A percentile compares a stretch with the other conserved stretches of the same genome.
phyloP scores from a whole-genome alignment of 2,329 filamentous ascomycete species.

The Colletotrichum sp. region DNA sequence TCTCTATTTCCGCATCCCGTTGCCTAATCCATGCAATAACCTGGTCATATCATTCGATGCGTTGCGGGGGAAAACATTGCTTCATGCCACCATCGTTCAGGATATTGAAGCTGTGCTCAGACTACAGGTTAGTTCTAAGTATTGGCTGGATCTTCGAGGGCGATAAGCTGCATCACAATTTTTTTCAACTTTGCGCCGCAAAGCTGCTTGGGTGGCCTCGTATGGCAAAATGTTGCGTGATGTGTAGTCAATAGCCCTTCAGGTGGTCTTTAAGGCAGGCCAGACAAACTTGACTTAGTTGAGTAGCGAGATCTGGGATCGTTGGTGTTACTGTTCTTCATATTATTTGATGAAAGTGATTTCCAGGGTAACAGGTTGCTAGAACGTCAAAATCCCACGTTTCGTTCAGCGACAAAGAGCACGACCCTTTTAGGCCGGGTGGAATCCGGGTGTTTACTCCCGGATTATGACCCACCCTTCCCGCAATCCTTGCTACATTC shows the following conservation, averaged over 20 bases:
- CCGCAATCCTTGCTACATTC: neutral
- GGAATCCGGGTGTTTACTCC: neutral
- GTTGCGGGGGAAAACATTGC: neutral
- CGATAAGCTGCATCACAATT: rapidly evolving
- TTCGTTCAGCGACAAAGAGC: neutral
- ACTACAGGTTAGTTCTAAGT: neutral
- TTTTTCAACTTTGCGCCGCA: neutral
- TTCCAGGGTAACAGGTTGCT: neutral
- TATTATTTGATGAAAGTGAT: rapidly evolving
- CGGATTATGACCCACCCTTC: neutral
- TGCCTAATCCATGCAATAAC: neutral
- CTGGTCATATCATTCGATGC: neutral
- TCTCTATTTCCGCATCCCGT: rapidly evolving
- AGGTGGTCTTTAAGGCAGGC: neutral
- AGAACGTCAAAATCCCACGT: neutral
- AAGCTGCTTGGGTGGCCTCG: neutral
- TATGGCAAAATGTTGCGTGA: neutral
- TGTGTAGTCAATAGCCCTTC: neutral
- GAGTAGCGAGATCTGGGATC: neutral
- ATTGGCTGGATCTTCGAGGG: neutral
- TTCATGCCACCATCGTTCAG: neutral
- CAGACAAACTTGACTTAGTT: neutral
- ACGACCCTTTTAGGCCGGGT: neutral
- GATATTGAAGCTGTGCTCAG: neutral
- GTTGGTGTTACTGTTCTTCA: neutral